A percentile compares a stretch with the other conserved stretches of the same genome.
Evolutionary conservation across 2,329 filamentous ascomycete genomes (phyloP).

Genomic region (Kalmusia sp.): DNA sequence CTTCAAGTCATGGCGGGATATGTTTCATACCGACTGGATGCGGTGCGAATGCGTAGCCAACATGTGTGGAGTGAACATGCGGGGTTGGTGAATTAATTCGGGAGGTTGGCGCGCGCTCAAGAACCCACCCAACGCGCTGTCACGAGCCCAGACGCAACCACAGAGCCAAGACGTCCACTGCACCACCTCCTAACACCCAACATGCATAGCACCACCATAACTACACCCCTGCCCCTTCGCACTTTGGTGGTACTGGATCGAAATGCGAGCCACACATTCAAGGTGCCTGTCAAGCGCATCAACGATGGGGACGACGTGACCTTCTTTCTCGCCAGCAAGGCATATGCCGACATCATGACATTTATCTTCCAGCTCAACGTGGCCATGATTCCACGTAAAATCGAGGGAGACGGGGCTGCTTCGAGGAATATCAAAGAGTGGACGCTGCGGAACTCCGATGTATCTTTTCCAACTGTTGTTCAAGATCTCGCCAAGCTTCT

Average conservation of each 20-base stretch:
- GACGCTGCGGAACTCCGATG: slow-evolving; percentile 51
- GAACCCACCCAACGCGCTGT: slow-evolving; percentile 5
- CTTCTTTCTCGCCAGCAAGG: slow-evolving; percentile 79
- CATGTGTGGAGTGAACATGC: background rate
- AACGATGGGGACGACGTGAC: slow-evolving; percentile 82
- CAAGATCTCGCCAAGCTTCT: slow-evolving; percentile 71
- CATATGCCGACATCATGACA: slow-evolving; percentile 84
- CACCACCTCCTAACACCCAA: slow-evolving; percentile 7
- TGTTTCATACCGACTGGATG: background rate
- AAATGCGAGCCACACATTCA: slow-evolving; percentile 57
- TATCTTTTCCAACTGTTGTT: slow-evolving; percentile 64
- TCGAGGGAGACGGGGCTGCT: slow-evolving; percentile 41
- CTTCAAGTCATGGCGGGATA: background rate
- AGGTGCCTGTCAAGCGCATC: slow-evolving; percentile 78
- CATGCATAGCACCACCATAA: slow-evolving; percentile 26
- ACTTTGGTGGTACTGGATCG: slow-evolving; percentile 31
- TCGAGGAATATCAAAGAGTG: slow-evolving; percentile 60
- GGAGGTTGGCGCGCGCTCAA: slow-evolving; percentile 18
- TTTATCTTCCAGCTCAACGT: slow-evolving; percentile 92
- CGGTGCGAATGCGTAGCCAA: background rate
- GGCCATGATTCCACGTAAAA: slow-evolving; percentile 76
- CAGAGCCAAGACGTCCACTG: slow-evolving; percentile 6
- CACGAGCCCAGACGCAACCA: slow-evolving; percentile 5
- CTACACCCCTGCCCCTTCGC: slow-evolving; percentile 20
- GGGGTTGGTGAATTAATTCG: slow-evolving; percentile 10